These are phyloP conservation scores for Chalaropsis thielavioides DNA, from an alignment of 2,329 filamentous ascomycete species.

Conservation along the genomic window DNA sequence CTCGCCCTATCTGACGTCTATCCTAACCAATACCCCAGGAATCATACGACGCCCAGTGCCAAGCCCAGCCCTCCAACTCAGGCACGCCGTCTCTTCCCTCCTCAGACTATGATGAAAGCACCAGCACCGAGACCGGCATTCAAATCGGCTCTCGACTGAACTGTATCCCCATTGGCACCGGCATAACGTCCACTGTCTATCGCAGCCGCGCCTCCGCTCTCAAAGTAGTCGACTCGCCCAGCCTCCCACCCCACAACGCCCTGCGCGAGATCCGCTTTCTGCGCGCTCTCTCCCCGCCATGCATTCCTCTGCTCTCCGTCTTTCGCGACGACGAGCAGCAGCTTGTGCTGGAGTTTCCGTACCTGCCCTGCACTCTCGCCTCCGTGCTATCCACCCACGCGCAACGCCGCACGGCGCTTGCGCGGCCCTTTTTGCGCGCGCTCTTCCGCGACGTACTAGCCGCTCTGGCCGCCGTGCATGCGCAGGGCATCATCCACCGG, in stretches of 20 bases:
- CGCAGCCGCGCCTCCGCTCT: conserved; percentile 51
- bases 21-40: conserved; percentile 32
- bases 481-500: conserved; percentile 67
- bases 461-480: conserved; percentile 59
- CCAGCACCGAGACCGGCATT: conserved; percentile 24
- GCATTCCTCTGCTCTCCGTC: conserved; percentile 55
- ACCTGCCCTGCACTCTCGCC: conserved; percentile 58
- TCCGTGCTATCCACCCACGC: conserved; percentile 40
- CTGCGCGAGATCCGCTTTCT: conserved; percentile 67
- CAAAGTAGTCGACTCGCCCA: conserved; percentile 68
- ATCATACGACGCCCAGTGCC: conserved; percentile 39
- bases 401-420: conserved; percentile 19
- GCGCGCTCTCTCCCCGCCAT: conserved; percentile 36
- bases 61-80: conserved; percentile 17
- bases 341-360: conserved; percentile 75
- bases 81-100: not conserved
- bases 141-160: conserved; percentile 39
- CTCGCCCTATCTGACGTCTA: not conserved
- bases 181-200: conserved; percentile 74
- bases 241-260: conserved; percentile 70
- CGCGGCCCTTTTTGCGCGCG: conserved; percentile 21
- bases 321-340: conserved; percentile 57
- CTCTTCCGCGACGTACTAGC: conserved; percentile 54
- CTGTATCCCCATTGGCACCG: conserved; percentile 44
- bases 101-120: not conserved